Conservation (phyloP, 441 rosid genomes). For the Geranium incanum region DNA sequence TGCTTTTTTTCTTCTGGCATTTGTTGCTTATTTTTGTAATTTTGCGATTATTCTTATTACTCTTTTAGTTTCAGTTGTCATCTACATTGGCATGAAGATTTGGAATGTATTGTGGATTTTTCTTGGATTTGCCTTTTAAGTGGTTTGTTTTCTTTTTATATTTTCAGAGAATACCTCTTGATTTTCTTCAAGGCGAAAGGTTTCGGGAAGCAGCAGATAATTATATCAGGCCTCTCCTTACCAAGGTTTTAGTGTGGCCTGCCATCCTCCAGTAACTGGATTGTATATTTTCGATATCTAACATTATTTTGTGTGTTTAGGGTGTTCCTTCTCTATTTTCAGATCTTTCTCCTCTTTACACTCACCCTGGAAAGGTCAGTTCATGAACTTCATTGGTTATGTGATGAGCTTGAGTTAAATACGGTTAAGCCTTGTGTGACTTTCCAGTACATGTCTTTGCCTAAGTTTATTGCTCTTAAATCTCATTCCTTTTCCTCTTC, state of each 20-base stretch:
- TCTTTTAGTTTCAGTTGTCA: neutral
- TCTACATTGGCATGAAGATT: neutral
- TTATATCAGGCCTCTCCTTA: constrained; percentile 75
- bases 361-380: constrained; percentile 77
- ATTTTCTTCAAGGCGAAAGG: constrained; percentile 82
- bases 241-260: constrained; percentile 48
- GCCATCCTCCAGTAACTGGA: constrained; percentile 9
- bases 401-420: neutral
- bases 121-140: constrained; percentile 1
- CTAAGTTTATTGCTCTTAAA: constrained; percentile 11
- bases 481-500: constrained; percentile 14
- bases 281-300: constrained; percentile 13
- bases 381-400: constrained; percentile 12
- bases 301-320: constrained; percentile 33
- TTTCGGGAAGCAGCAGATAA: constrained; percentile 76
- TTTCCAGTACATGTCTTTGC: neutral
- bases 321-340: constrained; percentile 98
- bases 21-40: neutral
- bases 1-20: neutral
- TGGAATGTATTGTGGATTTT: neutral
- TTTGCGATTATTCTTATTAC: neutral
- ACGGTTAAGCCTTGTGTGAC: constrained; percentile 4
- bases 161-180: constrained; percentile 90
- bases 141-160: neutral
- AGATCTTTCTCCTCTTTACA: constrained; percentile 88